Base-by-base conservation (phyloP, 208 protist genomes). In the Leishmania guyanensis region DNA sequence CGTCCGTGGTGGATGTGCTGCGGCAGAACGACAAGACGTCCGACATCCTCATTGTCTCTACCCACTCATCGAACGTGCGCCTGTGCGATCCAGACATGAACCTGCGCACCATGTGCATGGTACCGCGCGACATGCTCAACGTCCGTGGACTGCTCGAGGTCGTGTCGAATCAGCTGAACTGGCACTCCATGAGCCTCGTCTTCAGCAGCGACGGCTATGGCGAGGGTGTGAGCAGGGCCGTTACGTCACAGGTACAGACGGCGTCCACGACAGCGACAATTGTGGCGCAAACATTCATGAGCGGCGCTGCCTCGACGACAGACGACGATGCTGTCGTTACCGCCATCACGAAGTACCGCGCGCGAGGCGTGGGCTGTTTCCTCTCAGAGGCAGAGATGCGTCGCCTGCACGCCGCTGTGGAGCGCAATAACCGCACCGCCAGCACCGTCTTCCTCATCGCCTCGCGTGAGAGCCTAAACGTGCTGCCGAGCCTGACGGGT, bases 111-210 rank as follows among this genome's bases (percentile, higher is more conserved):
- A 79, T 97, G 4, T 97, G 94, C 85, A 88, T 96, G 73, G 90
- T 94, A n/a, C 91, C 92, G 73, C 86, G 79, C 43, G 94, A 97
- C 72, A 83, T 88, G 68, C 84, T 93, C 68, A 95, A 95, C 82
- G 72, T 94, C 1, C 91, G 88, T 51, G 94, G 83, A 50, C 39
- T 95, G 64, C 82, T 97, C 33, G 91, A 97, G 77, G 81, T 90
- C 39, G 86, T 79, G 14, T 91, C 90, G n/a, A 87, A 83, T 53
- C 81, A 90, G 74, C 85, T 97, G 26, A 22, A n/a, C 43, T 97
- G 94, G 94, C 62, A 91, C 72, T 94, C 92, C 12, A 87, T 95
- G 79, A 87, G 87, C n/a, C 72, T 93, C 48, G 84, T 92, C n/a
- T 90, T 88, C 72, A 90, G 85, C 88, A 92, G 86, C 82, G 82